Base-by-base conservation (phyloP, 2,329 filamentous ascomycete genomes). In the Talaromyces sp. region DNA sequence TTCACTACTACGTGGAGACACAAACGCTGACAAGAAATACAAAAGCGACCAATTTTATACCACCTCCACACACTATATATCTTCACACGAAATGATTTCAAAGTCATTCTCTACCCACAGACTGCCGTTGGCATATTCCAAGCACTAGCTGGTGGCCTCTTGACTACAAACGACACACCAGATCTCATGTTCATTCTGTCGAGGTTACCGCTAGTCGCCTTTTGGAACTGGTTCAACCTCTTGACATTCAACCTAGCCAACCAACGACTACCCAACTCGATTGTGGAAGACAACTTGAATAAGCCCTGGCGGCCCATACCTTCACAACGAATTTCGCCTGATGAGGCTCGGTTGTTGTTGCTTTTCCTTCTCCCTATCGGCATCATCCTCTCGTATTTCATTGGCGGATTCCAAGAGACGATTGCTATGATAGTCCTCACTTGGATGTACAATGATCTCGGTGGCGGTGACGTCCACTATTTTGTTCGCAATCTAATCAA, bases 261-360 rank as follows among this genome's bases (percentile, higher is more conserved):
- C 63, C 77, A 79, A 59, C 69, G 75, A 2, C 63, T 65, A 2
- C 63, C 68, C 2, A 64, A 63, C 3, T 68, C 75, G 3, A 63
- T 76, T 9, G 52, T 62, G 0, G 78, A 80, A 60, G 77, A 79
- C 63, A 32, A 50, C 0, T 56, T 75, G 56, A 80, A 80, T 68
- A 79, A 79, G 57, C 74, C 75, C 19, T 70, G 68, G 66, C 65
- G 73, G 5, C 70, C 72, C 0, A 61, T 76, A 12, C 69, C 72
- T 3, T 60, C 62, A 2, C 63, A 64, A 6, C 65, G 66, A 1
- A 62, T 74, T 3, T 67, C 65, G 4, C 41, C 54, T 1, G 10
- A 35, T 0, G 57, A 67, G 12, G 63, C 65, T 0, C 61, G 62
- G 3, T 41, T 35, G 17, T 51, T 70, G 2, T 63, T 63, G 57